Evolutionary conservation across 441 rosid genomes (phyloP), one percentile per base, ranked within the genome.

Genomic region (Raphanus hybrid): DNA sequence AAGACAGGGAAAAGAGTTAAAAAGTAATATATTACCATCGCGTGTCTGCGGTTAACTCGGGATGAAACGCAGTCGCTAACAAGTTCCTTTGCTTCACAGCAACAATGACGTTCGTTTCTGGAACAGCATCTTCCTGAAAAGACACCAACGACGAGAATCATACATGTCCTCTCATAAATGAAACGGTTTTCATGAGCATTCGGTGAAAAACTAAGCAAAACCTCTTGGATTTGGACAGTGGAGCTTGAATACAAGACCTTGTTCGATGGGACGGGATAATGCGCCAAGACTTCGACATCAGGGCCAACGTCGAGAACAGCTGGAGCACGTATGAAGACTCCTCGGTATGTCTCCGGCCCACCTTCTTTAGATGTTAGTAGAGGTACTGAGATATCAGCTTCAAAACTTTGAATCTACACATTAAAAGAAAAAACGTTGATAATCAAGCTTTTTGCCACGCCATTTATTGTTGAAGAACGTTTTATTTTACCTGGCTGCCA

Each of bases 311-410:
- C 95, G 55, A 93, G 83, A 72, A 95, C 82, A 16, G 99, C 99
- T 45, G 99, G 98, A 82, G 99, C 98, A 43, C 97, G 97, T 37
- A 95, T 95, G 78, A 91, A 93, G 77, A 95, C 89, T 77, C 93
- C 99, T 3, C 95, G 91, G 74, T 82, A 95, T 52, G 92, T 93
- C 75, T 88, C 91, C 10, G 93, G 85, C 26, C 97, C 97, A 54
- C 99, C 97, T 85, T 95, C 99, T 80, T 84, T 78, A 73, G 93
- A 80, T 41, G 89, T 90, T 15, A 95, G 91, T 66, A 71, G 81
- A 63, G 96, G 98, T 60, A 88, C 96, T 64, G 77, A 81, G 70
- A 95, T 82, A 71, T 93, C 97, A 39, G 97, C 89, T 85, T 93
- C 99, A 77, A 95, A 95, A 84, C 98, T 95, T 83, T 95, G 99